Evolutionary conservation across 306 rosid genomes (phyloP), one percentile per base, ranked within the genome.

Genomic region (Gillenia trifoliata): DNA sequence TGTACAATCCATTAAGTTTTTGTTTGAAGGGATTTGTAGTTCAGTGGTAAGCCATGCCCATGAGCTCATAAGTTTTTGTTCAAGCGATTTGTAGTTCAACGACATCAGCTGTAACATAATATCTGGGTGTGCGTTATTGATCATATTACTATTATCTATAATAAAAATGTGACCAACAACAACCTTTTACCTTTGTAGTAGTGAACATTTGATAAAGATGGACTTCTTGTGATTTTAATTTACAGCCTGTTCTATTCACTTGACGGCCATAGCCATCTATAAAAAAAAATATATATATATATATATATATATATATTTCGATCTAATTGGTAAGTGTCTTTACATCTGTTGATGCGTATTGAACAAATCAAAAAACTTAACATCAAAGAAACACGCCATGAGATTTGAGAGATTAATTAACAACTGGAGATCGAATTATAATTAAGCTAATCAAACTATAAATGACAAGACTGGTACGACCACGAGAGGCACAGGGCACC

Each of bases 401-500:
- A 55, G 68, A 72, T 72, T 38, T 40, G 9, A 72, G 23, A 28
- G 29, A 59, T 41, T 60, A 60, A 72, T 41, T 59, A 72, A 72
- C 30, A 25, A 22, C 25, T 72, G 10, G 56, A 72, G 55, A 57
- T 23, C 30, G 11, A 60, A 45, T 41, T 31, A 43, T 16, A 6
- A 29, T 34, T 29, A 1, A 22, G 49, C 4, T 26, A 25, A 64
- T 43, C 34, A 68, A 64, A 78, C 25, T 28, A 45, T 59, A 74
- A 79, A 64, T 70, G 13, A 31, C 22, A 63, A 28, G 83, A 82
- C 76, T 29, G 38, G 10, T 49, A 70, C 45, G 68, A 40, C 36
- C 89, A 90, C 96, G 88, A 80, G 87, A 72, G 73, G 75, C 85
- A 90, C 89, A 86, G 86, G 49, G 55, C 23, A 57, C 11, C 60